phyloP scores from a whole-genome alignment of 2,329 filamentous ascomycete genomes.

The Orbilia quercus region DNA sequence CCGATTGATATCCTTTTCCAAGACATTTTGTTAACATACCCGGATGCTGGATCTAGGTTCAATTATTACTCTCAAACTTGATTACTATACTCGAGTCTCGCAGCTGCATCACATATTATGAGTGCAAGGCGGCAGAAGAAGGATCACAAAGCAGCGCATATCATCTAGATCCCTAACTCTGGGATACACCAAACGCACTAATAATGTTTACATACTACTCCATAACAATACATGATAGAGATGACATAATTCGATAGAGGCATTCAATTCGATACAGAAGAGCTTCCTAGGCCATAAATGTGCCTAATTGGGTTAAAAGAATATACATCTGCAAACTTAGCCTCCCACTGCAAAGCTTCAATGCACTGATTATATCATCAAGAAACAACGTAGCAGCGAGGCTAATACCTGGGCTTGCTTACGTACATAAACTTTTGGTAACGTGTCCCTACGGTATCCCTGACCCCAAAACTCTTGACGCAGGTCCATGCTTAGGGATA shows the following conservation, averaged over 20 bases:
- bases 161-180: no score
- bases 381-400: no score
- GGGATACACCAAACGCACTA: neutral
- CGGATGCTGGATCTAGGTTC: neutral
- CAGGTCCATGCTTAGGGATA: no score
- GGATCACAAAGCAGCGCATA: neutral
- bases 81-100: neutral
- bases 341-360: no score
- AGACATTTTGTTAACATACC: neutral
- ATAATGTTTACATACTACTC: neutral
- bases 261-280: no score
- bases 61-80: conserved; percentile 7
- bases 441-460: no score
- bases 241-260: neutral
- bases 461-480: no score
- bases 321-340: no score
- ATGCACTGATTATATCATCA: conserved; percentile 1
- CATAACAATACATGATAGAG: neutral
- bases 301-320: no score
- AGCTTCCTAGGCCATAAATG: no score
- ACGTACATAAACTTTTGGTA: no score
- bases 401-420: no score
- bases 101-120: neutral
- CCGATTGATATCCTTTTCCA: neutral
- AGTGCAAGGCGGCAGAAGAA: neutral